phyloP scores from a whole-genome alignment of 208 protist genomes.

The Leishmania tarentolae region DNA sequence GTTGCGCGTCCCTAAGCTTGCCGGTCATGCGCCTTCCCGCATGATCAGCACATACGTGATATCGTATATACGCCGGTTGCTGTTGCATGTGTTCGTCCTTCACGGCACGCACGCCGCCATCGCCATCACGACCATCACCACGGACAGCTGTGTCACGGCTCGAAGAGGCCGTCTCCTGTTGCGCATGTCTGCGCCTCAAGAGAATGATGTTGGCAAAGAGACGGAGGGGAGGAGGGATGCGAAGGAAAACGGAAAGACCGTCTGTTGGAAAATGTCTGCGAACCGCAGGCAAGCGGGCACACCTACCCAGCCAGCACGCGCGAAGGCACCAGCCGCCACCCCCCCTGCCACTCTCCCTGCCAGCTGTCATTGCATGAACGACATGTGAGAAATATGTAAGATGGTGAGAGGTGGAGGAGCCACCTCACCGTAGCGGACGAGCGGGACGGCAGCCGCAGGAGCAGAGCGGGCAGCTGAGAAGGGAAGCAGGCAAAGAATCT shows the following conservation, averaged over 20 bases:
- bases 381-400: constrained; percentile 5
- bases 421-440: background rate
- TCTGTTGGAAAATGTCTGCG: background rate
- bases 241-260: constrained; percentile 6
- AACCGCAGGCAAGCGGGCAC: background rate
- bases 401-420: background rate
- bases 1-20: background rate
- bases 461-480: background rate
- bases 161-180: too few relatives aligned
- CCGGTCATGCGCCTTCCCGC: background rate
- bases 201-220: constrained; percentile 11
- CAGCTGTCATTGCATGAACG: background rate
- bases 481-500: background rate
- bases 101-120: background rate
- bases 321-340: background rate
- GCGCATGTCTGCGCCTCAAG: background rate
- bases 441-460: background rate
- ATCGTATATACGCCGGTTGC: background rate
- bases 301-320: background rate
- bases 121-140: background rate
- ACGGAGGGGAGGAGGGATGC: constrained; percentile 7
- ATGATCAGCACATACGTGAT: background rate
- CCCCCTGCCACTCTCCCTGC: background rate
- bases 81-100: background rate
- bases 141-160: background rate